Evolutionary conservation across 2,329 filamentous ascomycete genomes (phyloP), one percentile per base, ranked within the genome.

Genomic region (Microcyclosporella mali): DNA sequence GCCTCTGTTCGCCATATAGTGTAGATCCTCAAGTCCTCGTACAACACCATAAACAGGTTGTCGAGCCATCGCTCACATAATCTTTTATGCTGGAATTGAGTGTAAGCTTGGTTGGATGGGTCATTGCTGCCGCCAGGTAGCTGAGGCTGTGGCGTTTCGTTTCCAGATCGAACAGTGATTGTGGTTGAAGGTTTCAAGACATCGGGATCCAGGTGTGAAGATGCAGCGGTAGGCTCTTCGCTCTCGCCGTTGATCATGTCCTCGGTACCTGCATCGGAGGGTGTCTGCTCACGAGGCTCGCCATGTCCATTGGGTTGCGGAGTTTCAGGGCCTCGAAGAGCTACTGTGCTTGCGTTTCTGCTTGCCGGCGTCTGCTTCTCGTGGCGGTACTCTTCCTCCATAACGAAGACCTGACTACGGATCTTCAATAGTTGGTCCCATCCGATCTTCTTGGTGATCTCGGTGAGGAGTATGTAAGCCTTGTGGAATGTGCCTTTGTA

Each of bases 1-100:
- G 97, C 92, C 65, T 98, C 92, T 1, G 92, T 97, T 43, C 92
- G 84, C 92, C 92, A 98, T 65, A 98, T 98, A 10, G 92, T 98
- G 72, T 98, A 98, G 34, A 98, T 90, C 37, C 92, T 86, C 14
- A 98, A 77, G 60, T 98, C 92, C 66, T 98, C 92, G 64, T 98
- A 98, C 2, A 98, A 76, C 0, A 97, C 92, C 92, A 98, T 98
- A 71, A 98, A 98, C 16, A 98, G 76, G 58, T 94, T 97, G 67
- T 98, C 92, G 2, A 98, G 77, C 92, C 92, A 98, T 55, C 92
- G 82, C 67, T 98, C 92, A 60, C 92, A 98, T 1, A 98, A 78
- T 1, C 92, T 84, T 70, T 98, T 98, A 67, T 95, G 95, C 63
- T 94, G 92, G 61, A 98, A 88, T 56, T 90, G 86, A 6, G 88